Base-by-base conservation (phyloP, 805 yeast genomes). In the Blastobotrys americana region DNA sequence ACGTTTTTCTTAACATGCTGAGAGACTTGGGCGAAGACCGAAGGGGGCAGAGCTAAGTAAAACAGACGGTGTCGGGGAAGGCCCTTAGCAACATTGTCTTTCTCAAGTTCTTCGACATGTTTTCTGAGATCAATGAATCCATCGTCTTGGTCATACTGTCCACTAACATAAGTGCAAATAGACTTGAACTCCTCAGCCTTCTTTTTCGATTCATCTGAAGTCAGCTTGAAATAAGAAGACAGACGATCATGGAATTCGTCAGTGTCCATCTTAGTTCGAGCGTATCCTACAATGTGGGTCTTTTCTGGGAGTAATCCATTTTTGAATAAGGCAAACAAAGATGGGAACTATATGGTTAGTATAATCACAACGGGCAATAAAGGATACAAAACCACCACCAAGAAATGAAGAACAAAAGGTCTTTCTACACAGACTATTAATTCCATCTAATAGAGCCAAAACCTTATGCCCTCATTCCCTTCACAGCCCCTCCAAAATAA, bases 21-120 rank as follows among this genome's bases (percentile, higher is more conserved):
- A 41, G 93, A 86, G 38, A 90, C 97, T 28, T 72, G 65, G 44
- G 82, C 81, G 68, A 93, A 93, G 34, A 83, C 95, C 8, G 88
- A 80, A 27, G 98, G 98, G 16, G 98, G 98, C 48, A 93, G 72
- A 0, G 98, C 98, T 57, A 93, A 74, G 66, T 93, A 93, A 68
- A 84, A 88, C 50, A 93, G 68, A 54, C 97, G 77, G 65, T 90
- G 88, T 21, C 87, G 78, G 51, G 71, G 46, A 25, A 47, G 53
- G 31, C 44, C 52, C 34, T 23, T 22, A 31, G 45, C 41, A 19
- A 73, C 74, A 10, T 60, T 60, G 46, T 66, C 60, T 36, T 67
- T 66, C 66, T 90, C 97, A 53, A 80, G 76, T 46, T 68, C 60
- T 54, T 72, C 76, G 45, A 87, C 78, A 20, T 67, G 68, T 27